Evolutionary conservation across 2,329 filamentous ascomycete species (phyloP), one percentile per base, ranked within the genome.

Genomic region (Massarina eburnea): DNA sequence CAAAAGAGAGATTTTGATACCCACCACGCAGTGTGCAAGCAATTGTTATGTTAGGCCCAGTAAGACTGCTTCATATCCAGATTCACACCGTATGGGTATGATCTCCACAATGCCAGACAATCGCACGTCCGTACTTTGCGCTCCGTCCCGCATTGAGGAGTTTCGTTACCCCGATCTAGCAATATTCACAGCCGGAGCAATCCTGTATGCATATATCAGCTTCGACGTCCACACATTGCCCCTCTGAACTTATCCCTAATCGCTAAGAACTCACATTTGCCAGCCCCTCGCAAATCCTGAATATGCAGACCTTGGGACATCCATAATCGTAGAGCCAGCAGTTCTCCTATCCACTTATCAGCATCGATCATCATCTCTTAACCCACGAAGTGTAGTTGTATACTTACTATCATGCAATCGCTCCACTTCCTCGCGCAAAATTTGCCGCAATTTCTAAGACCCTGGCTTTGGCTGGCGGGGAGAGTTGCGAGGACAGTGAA

Each of bases 221-320:
- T n/a, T n/a, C n/a, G n/a, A n/a, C n/a, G n/a, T n/a, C n/a, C n/a
- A n/a, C 4, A 34, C 14, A 9, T 18, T 8, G 15, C 32, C n/a
- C 32, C 15, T 4, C 12, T 15, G 9, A 6, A 17, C 32, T 8
- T 17, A 8, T 4, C 32, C n/a, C 19, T 18, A 4, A 6, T 8
- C n/a, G 7, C 30, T 4, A 8, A n/a, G 3, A n/a, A 26, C 35
- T 38, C 26, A 38, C 35, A 38, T 24, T 24, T 4, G 8, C 9
- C n/a, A 21, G 14, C 4, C 12, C 15, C 35, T 38, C 35, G 21
- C 35, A 38, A 14, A 38, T 26, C 10, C 19, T 38, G 19, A 14
- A 38, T 12, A 24, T 38, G 35, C 35, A 38, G 9, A 38, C 15
- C 35, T 26, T 38, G 20, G 19, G 19, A 22, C 35, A 38, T 38